These are phyloP conservation scores for Trichothecium sympodiale DNA, from an alignment of 2,329 filamentous ascomycete species.

Conservation along the genomic window DNA sequence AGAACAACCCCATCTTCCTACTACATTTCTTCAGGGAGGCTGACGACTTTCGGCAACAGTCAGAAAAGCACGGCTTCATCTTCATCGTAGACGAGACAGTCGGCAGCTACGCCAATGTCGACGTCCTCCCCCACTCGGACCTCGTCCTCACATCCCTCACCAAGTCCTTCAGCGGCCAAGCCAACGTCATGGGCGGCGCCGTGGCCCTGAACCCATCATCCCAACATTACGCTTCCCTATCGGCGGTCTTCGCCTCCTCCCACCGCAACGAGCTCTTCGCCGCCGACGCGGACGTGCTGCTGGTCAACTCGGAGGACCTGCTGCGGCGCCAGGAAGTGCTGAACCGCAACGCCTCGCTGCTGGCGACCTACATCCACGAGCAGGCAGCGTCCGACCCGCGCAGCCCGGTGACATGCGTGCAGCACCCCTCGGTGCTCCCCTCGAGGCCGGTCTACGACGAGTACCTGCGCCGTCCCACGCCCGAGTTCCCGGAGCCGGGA, in stretches of 20 bases:
- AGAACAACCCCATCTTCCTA: neutral
- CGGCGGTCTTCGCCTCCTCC: conserved; percentile 13
- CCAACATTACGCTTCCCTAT: conserved; percentile 24
- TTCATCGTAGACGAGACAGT: conserved; percentile 38
- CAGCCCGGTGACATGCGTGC: conserved; percentile 26
- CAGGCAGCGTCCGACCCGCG: conserved; percentile 13
- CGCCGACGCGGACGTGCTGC: conserved; percentile 31
- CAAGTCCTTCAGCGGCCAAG: conserved; percentile 47
- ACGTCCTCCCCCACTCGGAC: conserved; percentile 37
- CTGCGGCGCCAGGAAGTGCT: conserved; percentile 24
- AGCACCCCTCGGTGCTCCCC: conserved; percentile 29
- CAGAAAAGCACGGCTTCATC: conserved; percentile 32
- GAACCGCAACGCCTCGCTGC: conserved; percentile 31
- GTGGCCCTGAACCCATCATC: conserved; percentile 36
- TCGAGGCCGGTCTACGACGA: conserved; percentile 20
- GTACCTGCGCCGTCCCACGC: conserved; percentile 23
- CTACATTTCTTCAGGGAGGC: too few relatives aligned
- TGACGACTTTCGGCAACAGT: conserved; percentile 8
- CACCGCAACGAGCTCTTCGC: conserved; percentile 34
- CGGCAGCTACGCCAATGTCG: conserved; percentile 35
- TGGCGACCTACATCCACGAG: conserved; percentile 26
- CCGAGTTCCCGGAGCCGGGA: conserved; percentile 35
- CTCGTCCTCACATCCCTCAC: conserved; percentile 41
- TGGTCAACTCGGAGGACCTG: conserved; percentile 32
- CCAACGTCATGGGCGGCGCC: conserved; percentile 43